These are phyloP conservation scores for Staphylotrichum tortipilum DNA, from an alignment of 495 filamentous ascomycete genomes.

Conservation along the genomic window DNA sequence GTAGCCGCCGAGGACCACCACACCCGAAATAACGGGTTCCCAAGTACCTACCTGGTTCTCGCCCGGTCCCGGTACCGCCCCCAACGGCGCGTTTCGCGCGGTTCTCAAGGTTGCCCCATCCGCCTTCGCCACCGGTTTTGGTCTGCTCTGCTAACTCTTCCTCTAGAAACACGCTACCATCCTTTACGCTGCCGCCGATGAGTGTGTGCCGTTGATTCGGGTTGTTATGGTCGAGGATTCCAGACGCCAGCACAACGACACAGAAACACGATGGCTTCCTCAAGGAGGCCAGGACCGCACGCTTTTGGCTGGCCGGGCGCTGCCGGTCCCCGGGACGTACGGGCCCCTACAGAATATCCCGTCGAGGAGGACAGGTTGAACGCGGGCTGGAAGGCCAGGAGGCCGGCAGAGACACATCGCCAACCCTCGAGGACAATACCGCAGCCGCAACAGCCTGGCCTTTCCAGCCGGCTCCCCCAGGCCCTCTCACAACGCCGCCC, in stretches of 20 bases:
- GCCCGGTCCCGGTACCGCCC: no score
- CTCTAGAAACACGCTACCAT: neutral
- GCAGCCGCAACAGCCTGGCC: constrained; percentile 27
- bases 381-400: constrained; percentile 17
- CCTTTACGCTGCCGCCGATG: neutral
- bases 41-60: no score
- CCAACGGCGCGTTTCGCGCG: no score
- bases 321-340: constrained; percentile 8
- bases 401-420: constrained; percentile 14
- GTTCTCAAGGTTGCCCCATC: constrained; percentile 19
- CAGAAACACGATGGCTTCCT: constrained; percentile 25
- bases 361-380: constrained; percentile 11
- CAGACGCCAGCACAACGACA: constrained; percentile 11
- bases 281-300: constrained; percentile 18
- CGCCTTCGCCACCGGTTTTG: constrained; percentile 6
- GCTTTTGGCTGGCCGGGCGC: constrained; percentile 15
- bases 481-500: constrained; percentile 20
- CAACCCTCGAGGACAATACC: constrained; percentile 21
- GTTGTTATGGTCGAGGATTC: constrained; percentile 21
- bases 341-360: constrained; percentile 4
- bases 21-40: constrained; percentile 15
- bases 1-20: constrained; percentile 9
- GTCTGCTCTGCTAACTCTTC: constrained; percentile 14
- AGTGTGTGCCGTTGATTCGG: constrained; percentile 8
- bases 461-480: constrained; percentile 31